Percentiles rank a stretch among this genome's conserved stretches.
phyloP scores from a whole-genome alignment of 352 stramenopile genomes.

The Elongisporangium senticosum region DNA sequence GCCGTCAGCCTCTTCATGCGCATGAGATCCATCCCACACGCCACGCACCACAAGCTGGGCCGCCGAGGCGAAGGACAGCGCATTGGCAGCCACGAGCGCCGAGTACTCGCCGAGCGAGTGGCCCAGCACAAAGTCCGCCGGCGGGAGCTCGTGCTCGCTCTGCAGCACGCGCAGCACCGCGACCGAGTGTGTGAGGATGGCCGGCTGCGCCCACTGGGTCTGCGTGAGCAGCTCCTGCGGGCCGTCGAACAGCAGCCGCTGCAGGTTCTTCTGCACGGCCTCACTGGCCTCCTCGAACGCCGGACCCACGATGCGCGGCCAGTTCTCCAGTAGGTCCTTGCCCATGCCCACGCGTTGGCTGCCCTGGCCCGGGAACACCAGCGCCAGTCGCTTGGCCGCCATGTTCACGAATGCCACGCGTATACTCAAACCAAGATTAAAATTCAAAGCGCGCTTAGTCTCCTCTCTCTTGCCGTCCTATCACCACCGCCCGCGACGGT shows the following conservation, averaged over 20 bases:
- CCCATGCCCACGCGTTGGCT: conserved; percentile 79
- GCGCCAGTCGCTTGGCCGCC: conserved; percentile 33
- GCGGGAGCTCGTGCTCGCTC: conserved; percentile 42
- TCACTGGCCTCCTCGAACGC: conserved; percentile 79
- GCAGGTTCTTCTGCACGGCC: conserved; percentile 52
- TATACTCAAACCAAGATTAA: conserved; percentile 1
- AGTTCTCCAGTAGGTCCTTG: conserved; percentile 67
- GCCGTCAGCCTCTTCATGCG: neutral
- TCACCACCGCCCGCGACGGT: conserved; percentile 40
- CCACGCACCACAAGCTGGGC: conserved; percentile 53
- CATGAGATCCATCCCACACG: neutral
- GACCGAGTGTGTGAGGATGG: conserved; percentile 74
- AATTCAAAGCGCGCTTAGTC: neutral
- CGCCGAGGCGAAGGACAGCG: conserved; percentile 62
- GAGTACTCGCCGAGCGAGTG: conserved; percentile 87
- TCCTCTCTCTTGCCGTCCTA: neutral
- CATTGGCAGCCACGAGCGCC: conserved; percentile 63
- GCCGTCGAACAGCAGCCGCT: conserved; percentile 51
- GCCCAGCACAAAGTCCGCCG: conserved; percentile 46
- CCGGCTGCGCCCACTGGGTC: conserved; percentile 73
- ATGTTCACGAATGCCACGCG: neutral
- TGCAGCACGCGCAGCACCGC: conserved; percentile 68
- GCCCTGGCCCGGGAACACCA: conserved; percentile 84
- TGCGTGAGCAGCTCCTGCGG: conserved; percentile 54
- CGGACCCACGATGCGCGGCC: conserved; percentile 43